Evolutionary conservation across 805 yeast genomes (phyloP).

Genomic region (Starmerella apis): DNA sequence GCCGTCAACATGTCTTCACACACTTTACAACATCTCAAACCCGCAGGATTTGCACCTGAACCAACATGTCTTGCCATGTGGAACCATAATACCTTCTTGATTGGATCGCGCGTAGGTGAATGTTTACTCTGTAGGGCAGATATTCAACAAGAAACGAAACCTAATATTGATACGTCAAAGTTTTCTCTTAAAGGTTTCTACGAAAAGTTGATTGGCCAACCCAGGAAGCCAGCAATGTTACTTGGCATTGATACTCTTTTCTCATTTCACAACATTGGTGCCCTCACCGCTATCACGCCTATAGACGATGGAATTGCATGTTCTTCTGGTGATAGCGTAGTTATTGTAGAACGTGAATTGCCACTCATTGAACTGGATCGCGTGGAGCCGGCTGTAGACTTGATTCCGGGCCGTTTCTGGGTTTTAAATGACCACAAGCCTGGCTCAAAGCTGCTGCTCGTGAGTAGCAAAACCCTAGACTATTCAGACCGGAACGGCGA

Average conservation of each 20-base stretch:
- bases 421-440: not conserved
- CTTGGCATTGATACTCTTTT: not conserved
- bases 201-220: not conserved
- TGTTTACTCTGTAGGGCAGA: not conserved
- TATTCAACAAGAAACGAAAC: not conserved
- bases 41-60: not conserved
- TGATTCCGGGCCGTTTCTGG: slow-evolving; percentile 15
- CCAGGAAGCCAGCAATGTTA: not conserved
- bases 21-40: not conserved
- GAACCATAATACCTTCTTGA: not conserved
- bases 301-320: slow-evolving; percentile 19
- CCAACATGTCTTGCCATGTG: slow-evolving; percentile 2
- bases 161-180: not conserved
- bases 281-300: slow-evolving; percentile 11
- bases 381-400: not conserved
- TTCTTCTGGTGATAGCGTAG: slow-evolving; percentile 10
- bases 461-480: not conserved
- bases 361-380: slow-evolving; percentile 9
- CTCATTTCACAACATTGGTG: slow-evolving; percentile 7
- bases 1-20: not conserved
- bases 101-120: slow-evolving; percentile 1
- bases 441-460: not conserved
- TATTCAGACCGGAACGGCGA: not conserved
- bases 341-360: slow-evolving; percentile 15
- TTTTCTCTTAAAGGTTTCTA: not conserved